Conservation (phyloP, 768 basidiomycete species). For the Favolaschia claudopus region DNA sequence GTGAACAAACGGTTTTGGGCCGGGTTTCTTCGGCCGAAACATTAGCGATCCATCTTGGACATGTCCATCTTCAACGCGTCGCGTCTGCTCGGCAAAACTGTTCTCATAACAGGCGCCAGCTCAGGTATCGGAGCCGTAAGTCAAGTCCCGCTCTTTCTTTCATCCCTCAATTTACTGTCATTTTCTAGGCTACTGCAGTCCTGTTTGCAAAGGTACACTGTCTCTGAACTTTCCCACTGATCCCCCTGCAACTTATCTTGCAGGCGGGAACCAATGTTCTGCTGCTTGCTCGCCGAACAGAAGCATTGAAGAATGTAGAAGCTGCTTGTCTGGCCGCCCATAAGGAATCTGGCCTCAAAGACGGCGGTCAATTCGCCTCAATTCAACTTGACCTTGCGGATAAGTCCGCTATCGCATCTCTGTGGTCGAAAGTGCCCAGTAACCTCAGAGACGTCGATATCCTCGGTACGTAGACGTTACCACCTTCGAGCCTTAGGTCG, state of each 20-base stretch:
- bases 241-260: background rate
- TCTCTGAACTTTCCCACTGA: background rate
- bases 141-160: conserved; percentile 11
- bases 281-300: conserved; percentile 79
- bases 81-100: conserved; percentile 83
- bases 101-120: conserved; percentile 90
- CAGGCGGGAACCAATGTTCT: conserved; percentile 90
- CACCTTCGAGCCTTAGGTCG: background rate
- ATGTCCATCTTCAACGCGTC: conserved; percentile 88
- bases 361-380: conserved; percentile 80
- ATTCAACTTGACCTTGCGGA: conserved; percentile 85
- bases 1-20: background rate
- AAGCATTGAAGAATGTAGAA: conserved; percentile 74
- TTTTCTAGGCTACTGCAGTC: conserved; percentile 77
- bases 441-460: conserved; percentile 81
- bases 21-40: background rate
- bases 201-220: conserved; percentile 84
- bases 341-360: conserved; percentile 71
- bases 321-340: conserved; percentile 74
- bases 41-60: too few species aligned
- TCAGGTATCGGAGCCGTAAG: conserved; percentile 89
- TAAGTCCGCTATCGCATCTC: conserved; percentile 68
- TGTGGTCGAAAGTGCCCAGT: conserved; percentile 76
- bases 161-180: background rate
- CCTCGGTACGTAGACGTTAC: conserved; percentile 61